Percentiles rank a stretch among this genome's conserved stretches.
Evolutionary conservation across 345 rosid genomes (phyloP).

Genomic region (Salix dunnii): DNA sequence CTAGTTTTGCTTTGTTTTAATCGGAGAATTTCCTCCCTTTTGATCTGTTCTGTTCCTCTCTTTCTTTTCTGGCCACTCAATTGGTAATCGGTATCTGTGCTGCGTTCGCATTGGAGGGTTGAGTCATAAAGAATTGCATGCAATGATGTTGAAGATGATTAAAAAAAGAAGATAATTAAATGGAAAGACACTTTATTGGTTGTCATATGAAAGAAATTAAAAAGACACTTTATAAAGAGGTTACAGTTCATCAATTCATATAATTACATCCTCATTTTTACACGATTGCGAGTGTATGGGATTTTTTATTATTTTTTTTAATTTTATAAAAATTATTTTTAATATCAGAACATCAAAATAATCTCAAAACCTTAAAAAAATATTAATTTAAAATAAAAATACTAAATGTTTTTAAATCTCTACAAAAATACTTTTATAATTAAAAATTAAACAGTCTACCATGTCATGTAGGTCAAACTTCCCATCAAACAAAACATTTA

Average conservation of each 20-base stretch:
- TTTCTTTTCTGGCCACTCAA: background rate
- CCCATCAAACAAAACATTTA: constrained; percentile 12
- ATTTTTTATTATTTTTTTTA: too few relatives aligned
- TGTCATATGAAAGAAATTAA: background rate
- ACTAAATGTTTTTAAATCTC: too few relatives aligned
- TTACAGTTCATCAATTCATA: constrained; percentile 4
- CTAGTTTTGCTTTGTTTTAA: background rate
- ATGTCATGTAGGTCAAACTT: constrained; percentile 4
- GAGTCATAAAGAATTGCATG: constrained; percentile 8
- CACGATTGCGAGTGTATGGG: background rate
- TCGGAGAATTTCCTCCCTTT: too few relatives aligned
- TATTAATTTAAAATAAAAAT: too few relatives aligned
- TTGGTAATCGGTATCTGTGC: constrained; percentile 6
- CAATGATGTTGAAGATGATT: background rate
- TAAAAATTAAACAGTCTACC: background rate
- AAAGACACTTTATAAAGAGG: background rate
- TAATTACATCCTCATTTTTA: constrained; percentile 14
- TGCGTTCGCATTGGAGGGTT: constrained; percentile 7
- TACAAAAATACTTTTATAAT: too few relatives aligned
- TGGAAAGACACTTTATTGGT: constrained; percentile 2
- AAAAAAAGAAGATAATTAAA: background rate
- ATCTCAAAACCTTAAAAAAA: too few relatives aligned
- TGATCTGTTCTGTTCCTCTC: background rate
- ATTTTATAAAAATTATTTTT: too few relatives aligned
- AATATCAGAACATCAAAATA: too few relatives aligned